phyloP scores from a whole-genome alignment of 2,329 filamentous ascomycete species.

The Geosmithia putterillii region DNA sequence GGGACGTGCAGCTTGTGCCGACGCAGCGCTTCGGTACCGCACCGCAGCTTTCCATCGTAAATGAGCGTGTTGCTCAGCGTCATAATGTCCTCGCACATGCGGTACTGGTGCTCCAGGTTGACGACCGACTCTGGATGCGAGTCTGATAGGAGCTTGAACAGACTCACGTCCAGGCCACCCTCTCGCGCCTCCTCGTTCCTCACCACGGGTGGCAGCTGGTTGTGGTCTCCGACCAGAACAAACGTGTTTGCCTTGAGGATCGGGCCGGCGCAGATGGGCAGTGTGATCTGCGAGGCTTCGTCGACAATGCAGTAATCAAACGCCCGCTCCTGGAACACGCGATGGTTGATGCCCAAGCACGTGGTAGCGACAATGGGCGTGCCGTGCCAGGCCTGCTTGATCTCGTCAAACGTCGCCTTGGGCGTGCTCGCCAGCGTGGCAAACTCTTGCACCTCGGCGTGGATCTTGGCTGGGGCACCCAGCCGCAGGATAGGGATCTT shows the following conservation, averaged over 20 bases:
- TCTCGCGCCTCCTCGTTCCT: constrained; percentile 79
- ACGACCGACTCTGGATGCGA: constrained; percentile 78
- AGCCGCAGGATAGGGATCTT: constrained; percentile 73
- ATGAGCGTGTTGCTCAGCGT: constrained; percentile 84
- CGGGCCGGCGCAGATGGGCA: constrained; percentile 87
- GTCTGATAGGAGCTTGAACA: constrained; percentile 91
- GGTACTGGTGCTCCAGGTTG: constrained; percentile 89
- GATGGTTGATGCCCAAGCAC: constrained; percentile 82
- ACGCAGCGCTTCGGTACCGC: constrained; percentile 69
- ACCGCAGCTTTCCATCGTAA: constrained; percentile 82
- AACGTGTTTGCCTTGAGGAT: constrained; percentile 89
- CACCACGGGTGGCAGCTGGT: constrained; percentile 87
- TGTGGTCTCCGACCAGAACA: constrained; percentile 91
- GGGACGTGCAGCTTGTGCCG: constrained; percentile 56
- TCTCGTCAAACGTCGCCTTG: constrained; percentile 68
- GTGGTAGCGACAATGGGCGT: constrained; percentile 89
- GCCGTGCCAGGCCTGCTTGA: constrained; percentile 72
- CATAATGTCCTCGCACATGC: constrained; percentile 98
- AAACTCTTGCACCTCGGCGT: constrained; percentile 78
- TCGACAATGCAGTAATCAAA: constrained; percentile 99
- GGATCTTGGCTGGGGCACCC: constrained; percentile 73
- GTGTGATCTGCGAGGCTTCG: constrained; percentile 92
- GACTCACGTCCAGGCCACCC: constrained; percentile 79
- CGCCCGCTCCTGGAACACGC: constrained; percentile 72
- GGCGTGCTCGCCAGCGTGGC: constrained; percentile 64